Evolutionary conservation across 768 basidiomycete species (phyloP), one percentile per base, ranked within the genome.

Genomic region (Tylopilus sp.): DNA sequence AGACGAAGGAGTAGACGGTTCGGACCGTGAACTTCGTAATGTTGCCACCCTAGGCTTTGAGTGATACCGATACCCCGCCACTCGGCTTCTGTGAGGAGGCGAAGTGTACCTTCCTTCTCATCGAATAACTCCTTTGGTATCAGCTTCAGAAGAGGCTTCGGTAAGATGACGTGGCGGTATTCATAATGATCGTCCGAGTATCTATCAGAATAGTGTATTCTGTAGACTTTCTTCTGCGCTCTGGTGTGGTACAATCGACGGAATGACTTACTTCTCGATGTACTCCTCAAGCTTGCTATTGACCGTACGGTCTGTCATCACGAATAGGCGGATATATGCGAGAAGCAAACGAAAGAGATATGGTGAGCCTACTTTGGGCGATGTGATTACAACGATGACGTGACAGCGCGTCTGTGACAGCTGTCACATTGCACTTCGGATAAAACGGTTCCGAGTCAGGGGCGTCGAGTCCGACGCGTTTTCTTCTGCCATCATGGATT

Each of bases 1-100:
- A 40, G 24, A 48, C 33, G 45, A 38, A 45, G 19, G 25, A 34
- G 16, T 24, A 43, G 14, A 40, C 17, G n/a, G 33, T 21, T 57
- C 78, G 57, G 57, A 87, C 93, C 90, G 64, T 98, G 95, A n/a
- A 95, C 90, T 76, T 95, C 94, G 63, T 95, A 98, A 63, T 97
- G 94, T 65, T 92, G 89, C 94, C 95, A 98, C 4, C 95, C 95
- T 22, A 96, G 76, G 70, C 91, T 94, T 73, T 99, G 96, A 37
- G 88, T 89, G 57, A 98, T 96, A 10, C 96, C 96, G 51, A 99
- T 92, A 0, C 90, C 89, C 68, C 96, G 81, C 96, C 96, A 99
- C 71, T 99, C 97, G 38, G 79, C 72, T 66, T 99, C 96, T 4
- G 81, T 69, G 52, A 98, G 74, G 37, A 98, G 81, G 4, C 94